Conservation (phyloP, 805 yeast genomes). For the Nakazawaea peltata region DNA sequence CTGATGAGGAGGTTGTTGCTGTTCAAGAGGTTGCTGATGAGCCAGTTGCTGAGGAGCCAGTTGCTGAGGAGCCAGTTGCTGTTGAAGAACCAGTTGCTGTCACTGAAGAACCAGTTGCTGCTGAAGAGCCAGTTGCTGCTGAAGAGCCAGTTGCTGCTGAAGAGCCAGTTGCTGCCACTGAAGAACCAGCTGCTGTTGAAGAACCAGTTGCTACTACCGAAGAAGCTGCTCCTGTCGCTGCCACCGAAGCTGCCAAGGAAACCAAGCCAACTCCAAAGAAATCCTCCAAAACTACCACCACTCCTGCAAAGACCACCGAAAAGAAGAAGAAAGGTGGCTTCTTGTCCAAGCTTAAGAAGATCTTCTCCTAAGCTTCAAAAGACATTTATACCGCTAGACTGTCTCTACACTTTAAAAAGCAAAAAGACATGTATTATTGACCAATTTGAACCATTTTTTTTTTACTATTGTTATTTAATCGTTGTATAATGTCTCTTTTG, state of each 20-base stretch:
- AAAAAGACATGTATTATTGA: no score
- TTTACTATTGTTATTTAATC: no score
- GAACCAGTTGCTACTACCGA: constrained; percentile 12
- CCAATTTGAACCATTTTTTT: no score
- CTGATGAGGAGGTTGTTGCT: constrained; percentile 6
- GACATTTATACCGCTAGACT: neutral
- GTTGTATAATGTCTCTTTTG: no score
- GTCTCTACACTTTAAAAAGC: neutral
- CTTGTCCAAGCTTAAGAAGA: constrained; percentile 32
- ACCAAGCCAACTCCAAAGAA: constrained; percentile 9
- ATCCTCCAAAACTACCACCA: neutral
- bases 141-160: neutral
- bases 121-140: constrained; percentile 5
- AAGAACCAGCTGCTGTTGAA: constrained; percentile 7
- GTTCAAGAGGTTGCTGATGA: constrained; percentile 8
- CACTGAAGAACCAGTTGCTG: constrained; percentile 1
- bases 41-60: neutral
- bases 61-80: constrained; percentile 1
- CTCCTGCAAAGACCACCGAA: constrained; percentile 1
- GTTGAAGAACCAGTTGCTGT: constrained; percentile 1
- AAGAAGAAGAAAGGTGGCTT: constrained; percentile 35
- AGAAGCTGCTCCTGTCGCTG: constrained; percentile 10
- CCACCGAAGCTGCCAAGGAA: constrained; percentile 8
- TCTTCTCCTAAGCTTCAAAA: constrained; percentile 20
- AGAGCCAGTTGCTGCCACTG: no score